Evolutionary conservation across 805 yeast species (phyloP), one percentile per base, ranked within the genome.

Genomic region (Isabelozyma gotoi): DNA sequence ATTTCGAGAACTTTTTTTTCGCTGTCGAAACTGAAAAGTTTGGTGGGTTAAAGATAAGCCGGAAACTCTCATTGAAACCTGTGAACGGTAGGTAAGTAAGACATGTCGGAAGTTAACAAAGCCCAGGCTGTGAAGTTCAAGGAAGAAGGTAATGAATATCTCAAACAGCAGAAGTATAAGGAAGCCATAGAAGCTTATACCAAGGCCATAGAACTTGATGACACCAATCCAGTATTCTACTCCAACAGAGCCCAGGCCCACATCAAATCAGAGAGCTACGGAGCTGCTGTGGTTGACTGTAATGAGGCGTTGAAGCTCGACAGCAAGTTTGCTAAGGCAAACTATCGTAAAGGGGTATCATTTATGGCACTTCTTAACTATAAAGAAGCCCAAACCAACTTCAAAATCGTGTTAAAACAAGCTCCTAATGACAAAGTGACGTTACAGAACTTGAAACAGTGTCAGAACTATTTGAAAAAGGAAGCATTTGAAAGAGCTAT

Each of bases 221-320:
- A 75, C 10, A 51, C 67, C 4, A 82, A 83, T 40, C 80, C 87
- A 2, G 75, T 83, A 24, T 81, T 84, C 49, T 88, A 73, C 59
- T 84, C 96, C 7, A 92, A 92, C 65, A 75, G 97, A 50, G 97
- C 98, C 0, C 90, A 89, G 60, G 96, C 89, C 1, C 84, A 90
- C 52, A 81, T 92, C 57, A 88, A 89, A 56, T 63, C 83, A 43
- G 99, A 92, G 61, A 84, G 84, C 55, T 91, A 85, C 61, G 98
- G 97, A 3, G 73, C 80, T 42, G 96, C 97, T 0, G 77, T 91
- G 2, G 70, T 63, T n/a, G 97, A 91, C 61, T 83, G 96, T 53
- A 78, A 82, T 27, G 66, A 68, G 36, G 88, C 97, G 1, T 74
- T 94, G 36, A 77, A 74, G 38, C 56, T 84, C 7, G 89, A 92